These are phyloP conservation scores for Brassica balearica DNA, from an alignment of 441 rosid genomes.

Conservation along the genomic window DNA sequence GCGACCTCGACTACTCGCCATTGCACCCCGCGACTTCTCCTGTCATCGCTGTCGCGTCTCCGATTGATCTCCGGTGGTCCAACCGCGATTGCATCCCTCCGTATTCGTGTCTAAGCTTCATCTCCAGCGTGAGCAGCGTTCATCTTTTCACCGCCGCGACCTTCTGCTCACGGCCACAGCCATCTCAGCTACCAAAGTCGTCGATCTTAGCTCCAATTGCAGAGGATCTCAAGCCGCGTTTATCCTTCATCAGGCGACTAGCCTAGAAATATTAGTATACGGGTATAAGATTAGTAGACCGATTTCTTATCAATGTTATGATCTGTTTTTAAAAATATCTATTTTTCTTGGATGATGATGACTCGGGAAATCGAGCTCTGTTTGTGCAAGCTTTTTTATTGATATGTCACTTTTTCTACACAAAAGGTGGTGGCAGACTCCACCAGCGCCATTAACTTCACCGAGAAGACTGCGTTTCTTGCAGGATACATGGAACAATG, in stretches of 20 bases:
- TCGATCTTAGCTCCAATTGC: too few species aligned
- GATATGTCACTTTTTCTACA: conserved; percentile 8
- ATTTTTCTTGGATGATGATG: conserved; percentile 16
- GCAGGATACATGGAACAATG: conserved; percentile 33
- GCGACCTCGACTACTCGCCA: neutral
- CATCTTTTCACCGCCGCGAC: too few species aligned
- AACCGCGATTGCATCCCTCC: too few species aligned
- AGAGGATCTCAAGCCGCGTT: too few species aligned
- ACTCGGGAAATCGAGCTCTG: neutral
- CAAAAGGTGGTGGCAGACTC: neutral
- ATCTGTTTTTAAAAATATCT: conserved; percentile 1
- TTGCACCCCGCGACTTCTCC: neutral
- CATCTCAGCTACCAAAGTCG: too few species aligned
- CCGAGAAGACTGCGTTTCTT: neutral
- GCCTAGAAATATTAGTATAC: too few species aligned
- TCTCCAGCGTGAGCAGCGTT: too few species aligned
- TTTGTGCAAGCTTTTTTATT: conserved; percentile 11
- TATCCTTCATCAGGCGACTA: too few species aligned
- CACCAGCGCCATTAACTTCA: neutral
- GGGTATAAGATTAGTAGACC: neutral
- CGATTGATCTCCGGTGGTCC: neutral
- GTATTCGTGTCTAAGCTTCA: too few species aligned
- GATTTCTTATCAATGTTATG: neutral
- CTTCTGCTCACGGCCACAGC: too few species aligned
- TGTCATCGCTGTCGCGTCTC: neutral